Base-by-base conservation (phyloP, 768 basidiomycete species). In the Collybiopsis luxurians region DNA sequence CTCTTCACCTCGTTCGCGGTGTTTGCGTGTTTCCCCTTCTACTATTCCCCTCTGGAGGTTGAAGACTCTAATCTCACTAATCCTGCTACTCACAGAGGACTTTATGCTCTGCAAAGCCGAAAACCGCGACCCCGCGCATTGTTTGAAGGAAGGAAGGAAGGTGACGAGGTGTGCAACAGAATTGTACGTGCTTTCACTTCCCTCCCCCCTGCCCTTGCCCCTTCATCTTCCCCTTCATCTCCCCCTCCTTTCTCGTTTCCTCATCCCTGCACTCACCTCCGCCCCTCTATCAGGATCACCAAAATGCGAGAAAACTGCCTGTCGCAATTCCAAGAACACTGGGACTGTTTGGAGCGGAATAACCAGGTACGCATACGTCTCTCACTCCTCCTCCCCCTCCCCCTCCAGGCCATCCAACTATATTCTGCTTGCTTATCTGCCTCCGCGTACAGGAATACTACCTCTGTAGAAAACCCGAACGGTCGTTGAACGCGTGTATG, bases 21-120 rank as follows among this genome's bases (percentile, higher is more conserved):
- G 7, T 44, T 34, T 34, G 31, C 31, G 6, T 13, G 31, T 34
- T 34, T 34, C 6, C 31, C 13, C 13, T 34, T 13, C 31, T 13
- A 5, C n/a, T 26, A 3, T 49, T 17, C 34, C 2, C 21, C 47
- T n/a, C n/a, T n/a, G n/a, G n/a, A n/a, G n/a, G 2, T 36, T 21
- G 10, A 47, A 27, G 9, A 4, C n/a, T 10, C 9, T 3, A 9
- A 2, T 53, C 1, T 31, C 3, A 19, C 34, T 51, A 34, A 47
- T 15, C 17, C n/a, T 11, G 5, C 11, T 36, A 28, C 11, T 0
- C 34, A 55, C 55, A 92, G 91, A 93, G 82, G 90, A 93, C 76
- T 93, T 92, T 66, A 96, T 98, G 93, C 88, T 98, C 53, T 99
- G 97, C 83, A 98, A 98, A 77, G 78, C 84, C 23, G 95, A 98